Percentiles rank a stretch among this genome's conserved stretches.
Conservation (phyloP, 2,329 filamentous ascomycete species). For the Cladobotryum mycophilum region DNA sequence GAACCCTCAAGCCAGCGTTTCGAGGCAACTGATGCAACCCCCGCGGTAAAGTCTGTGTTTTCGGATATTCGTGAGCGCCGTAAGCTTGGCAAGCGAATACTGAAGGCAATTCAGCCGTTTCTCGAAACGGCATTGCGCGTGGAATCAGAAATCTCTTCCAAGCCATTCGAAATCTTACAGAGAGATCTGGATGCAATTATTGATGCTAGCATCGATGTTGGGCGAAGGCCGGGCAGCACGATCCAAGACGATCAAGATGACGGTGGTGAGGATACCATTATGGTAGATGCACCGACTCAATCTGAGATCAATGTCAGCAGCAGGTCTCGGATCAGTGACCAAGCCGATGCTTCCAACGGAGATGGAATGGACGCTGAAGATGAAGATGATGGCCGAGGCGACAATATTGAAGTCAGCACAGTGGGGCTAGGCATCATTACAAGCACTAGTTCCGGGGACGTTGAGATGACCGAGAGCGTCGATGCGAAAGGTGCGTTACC, state of each 20-base stretch:
- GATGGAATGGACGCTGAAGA: conserved; percentile 31
- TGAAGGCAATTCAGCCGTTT: conserved; percentile 72
- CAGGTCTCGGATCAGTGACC: conserved; percentile 11
- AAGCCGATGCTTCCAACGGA: conserved; percentile 14
- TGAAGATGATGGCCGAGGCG: conserved; percentile 31
- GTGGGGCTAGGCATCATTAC: conserved; percentile 27
- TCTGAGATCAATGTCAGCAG: conserved; percentile 43
- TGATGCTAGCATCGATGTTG: conserved; percentile 58
- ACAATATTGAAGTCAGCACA: conserved; percentile 43
- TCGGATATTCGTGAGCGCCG: conserved; percentile 73
- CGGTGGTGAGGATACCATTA: conserved; percentile 41
- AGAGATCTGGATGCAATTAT: conserved; percentile 69
- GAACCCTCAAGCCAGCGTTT: conserved; percentile 22
- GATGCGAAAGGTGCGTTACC: conserved; percentile 20
- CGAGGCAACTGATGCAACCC: conserved; percentile 39
- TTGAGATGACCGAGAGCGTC: conserved; percentile 18
- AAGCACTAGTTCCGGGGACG: conserved; percentile 9
- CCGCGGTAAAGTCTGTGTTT: conserved; percentile 43
- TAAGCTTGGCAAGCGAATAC: conserved; percentile 80
- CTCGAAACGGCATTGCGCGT: conserved; percentile 70
- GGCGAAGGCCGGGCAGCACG: conserved; percentile 32
- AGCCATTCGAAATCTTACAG: conserved; percentile 62
- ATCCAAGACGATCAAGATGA: conserved; percentile 33
- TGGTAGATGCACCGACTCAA: conserved; percentile 43
- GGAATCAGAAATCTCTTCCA: conserved; percentile 73